Percentiles rank a stretch among this genome's conserved stretches.
Conservation (phyloP, 805 yeast species). For the Barnettozyma wickerhamii region DNA sequence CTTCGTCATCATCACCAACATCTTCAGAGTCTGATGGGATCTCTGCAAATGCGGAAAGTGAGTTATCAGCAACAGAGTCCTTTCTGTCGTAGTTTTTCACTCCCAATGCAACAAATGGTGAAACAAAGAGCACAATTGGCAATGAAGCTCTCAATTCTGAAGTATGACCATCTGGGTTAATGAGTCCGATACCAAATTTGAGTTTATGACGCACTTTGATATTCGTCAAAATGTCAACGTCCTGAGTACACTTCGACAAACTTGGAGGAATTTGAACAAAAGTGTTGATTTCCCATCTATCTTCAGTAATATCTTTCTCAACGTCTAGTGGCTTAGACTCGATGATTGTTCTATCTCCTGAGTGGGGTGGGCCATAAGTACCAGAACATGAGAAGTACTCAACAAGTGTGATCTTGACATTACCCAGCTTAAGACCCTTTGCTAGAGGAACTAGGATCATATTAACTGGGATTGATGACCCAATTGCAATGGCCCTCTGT, state of each 20-base stretch:
- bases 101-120: conserved; percentile 76
- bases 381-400: conserved; percentile 67
- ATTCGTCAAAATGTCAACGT: conserved; percentile 64
- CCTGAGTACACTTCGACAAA: conserved; percentile 77
- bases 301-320: conserved; percentile 33
- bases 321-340: conserved; percentile 40
- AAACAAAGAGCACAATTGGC: conserved; percentile 71
- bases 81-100: conserved; percentile 34
- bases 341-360: conserved; percentile 58
- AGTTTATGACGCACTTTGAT: conserved; percentile 86
- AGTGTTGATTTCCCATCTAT: conserved; percentile 71
- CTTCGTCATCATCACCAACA: conserved; percentile 32
- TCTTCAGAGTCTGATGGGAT: conserved; percentile 23
- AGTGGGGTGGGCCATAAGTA: conserved; percentile 49
- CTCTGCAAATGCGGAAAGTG: conserved; percentile 23
- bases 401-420: conserved; percentile 59
- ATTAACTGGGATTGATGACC: conserved; percentile 68
- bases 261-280: conserved; percentile 65
- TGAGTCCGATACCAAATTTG: conserved; percentile 70
- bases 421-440: conserved; percentile 77
- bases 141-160: conserved; percentile 89
- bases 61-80: conserved; percentile 20
- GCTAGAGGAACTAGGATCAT: conserved; percentile 71
- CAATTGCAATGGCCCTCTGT: conserved; percentile 84
- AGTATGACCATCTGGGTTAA: conserved; percentile 88